Evolutionary conservation across 345 rosid genomes (phyloP).

Genomic region (Dimocarpus longan): DNA sequence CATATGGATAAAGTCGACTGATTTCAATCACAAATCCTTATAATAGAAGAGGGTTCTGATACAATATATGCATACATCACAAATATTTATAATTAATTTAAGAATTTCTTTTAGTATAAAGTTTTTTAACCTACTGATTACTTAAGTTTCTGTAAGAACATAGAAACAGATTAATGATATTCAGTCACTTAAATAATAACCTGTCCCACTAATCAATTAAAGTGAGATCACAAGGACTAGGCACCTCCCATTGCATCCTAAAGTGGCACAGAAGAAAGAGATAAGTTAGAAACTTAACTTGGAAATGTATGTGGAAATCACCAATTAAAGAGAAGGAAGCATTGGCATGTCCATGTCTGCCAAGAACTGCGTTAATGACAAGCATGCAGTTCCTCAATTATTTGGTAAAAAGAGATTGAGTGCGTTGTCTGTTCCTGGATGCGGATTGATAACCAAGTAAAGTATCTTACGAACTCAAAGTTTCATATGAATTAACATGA

Average conservation of each 20-base stretch:
- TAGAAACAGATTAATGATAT: too few relatives aligned
- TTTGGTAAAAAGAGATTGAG: neutral
- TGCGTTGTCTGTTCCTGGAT: constrained; percentile 22
- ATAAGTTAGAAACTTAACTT: neutral
- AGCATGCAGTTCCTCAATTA: constrained; percentile 8
- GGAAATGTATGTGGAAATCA: neutral
- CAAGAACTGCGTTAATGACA: neutral
- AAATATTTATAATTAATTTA: too few relatives aligned
- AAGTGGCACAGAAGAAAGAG: neutral
- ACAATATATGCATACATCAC: too few relatives aligned
- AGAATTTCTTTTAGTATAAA: too few relatives aligned
- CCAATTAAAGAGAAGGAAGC: neutral
- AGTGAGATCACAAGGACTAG: too few relatives aligned
- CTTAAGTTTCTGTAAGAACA: too few relatives aligned
- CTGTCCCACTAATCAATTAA: too few relatives aligned
- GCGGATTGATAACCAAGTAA: neutral
- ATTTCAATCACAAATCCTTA: too few relatives aligned
- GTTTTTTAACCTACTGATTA: too few relatives aligned
- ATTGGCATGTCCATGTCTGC: neutral
- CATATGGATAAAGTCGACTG: too few relatives aligned
- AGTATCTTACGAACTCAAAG: neutral
- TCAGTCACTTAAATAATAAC: too few relatives aligned
- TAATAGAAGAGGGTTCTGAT: too few relatives aligned
- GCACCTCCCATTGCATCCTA: neutral
- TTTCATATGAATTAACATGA: neutral